Conservation (phyloP, 164 flowering plant species). For the Akebia trifoliata region DNA sequence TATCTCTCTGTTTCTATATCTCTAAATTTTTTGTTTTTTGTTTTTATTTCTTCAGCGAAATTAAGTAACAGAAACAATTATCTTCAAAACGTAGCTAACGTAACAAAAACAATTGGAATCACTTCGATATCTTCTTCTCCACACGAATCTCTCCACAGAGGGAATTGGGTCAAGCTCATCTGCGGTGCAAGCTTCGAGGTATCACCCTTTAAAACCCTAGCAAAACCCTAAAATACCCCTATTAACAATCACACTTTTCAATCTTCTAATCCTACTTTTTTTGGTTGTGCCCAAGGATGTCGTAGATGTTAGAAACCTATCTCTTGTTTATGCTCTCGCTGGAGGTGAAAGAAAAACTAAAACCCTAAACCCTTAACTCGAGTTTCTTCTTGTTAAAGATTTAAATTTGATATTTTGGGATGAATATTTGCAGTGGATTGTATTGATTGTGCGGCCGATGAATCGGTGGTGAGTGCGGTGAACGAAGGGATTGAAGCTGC, state of each 20-base stretch:
- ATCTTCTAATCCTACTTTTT: not conserved
- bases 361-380: too few relatives aligned
- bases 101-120: constrained; percentile 30
- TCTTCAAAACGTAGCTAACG: constrained; percentile 30
- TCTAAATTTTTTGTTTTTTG: not conserved
- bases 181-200: constrained; percentile 95
- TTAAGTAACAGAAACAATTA: constrained; percentile 12
- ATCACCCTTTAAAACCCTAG: not conserved
- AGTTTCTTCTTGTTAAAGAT: too few relatives aligned
- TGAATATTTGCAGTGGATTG: constrained; percentile 74
- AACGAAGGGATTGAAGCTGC: constrained; percentile 79
- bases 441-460: constrained; percentile 85
- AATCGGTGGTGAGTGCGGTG: constrained; percentile 69
- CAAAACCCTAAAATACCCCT: not conserved
- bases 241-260: not conserved
- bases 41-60: constrained; percentile 2
- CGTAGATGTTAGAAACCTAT: constrained; percentile 74
- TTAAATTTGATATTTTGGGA: too few relatives aligned
- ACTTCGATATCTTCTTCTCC: constrained; percentile 44
- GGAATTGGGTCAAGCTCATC: constrained; percentile 86
- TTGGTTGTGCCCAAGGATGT: constrained; percentile 42
- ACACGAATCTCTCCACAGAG: constrained; percentile 43
- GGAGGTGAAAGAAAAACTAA: constrained; percentile 47
- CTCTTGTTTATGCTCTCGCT: constrained; percentile 77
- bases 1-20: constrained; percentile 7